Conservation (phyloP, 1,284 basidiomycete genomes). For the Rhodotorula glutinis region DNA sequence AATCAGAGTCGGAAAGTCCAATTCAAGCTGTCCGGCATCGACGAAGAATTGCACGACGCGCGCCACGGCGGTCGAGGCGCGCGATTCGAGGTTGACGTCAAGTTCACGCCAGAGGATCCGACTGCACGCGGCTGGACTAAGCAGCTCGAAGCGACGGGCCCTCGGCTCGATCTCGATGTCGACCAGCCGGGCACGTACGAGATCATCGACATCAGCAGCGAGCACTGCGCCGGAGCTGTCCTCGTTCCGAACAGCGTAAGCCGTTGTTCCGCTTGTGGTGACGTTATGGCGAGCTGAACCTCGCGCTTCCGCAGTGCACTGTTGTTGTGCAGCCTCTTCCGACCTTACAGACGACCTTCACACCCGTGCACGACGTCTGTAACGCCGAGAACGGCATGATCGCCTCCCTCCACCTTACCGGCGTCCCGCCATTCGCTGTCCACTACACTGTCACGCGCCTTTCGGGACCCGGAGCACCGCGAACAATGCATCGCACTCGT, state of each 20-base stretch:
- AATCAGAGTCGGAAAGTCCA: slow-evolving; percentile 59
- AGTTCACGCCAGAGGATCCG: slow-evolving; percentile 53
- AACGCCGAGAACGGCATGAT: slow-evolving; percentile 91
- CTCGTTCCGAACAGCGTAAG: slow-evolving; percentile 64
- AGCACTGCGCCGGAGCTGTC: slow-evolving; percentile 72
- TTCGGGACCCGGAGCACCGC: slow-evolving; percentile 47
- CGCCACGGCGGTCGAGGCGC: slow-evolving; percentile 53
- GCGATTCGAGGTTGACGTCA: slow-evolving; percentile 57
- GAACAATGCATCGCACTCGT: slow-evolving; percentile 30
- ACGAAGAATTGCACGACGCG: slow-evolving; percentile 47
- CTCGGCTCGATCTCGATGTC: slow-evolving; percentile 56
- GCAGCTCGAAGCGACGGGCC: slow-evolving; percentile 56
- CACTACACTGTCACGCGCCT: slow-evolving; percentile 57
- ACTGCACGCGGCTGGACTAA: slow-evolving; percentile 64
- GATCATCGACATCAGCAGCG: slow-evolving; percentile 68
- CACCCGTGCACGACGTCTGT: slow-evolving; percentile 76
- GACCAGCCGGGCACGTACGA: slow-evolving; percentile 77
- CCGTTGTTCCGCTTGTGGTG: background rate
- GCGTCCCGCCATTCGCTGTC: slow-evolving; percentile 82
- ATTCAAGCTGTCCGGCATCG: slow-evolving; percentile 47
- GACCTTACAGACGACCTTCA: slow-evolving; percentile 68
- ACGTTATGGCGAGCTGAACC: background rate
- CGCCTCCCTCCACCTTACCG: slow-evolving; percentile 79
- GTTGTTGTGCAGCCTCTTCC: slow-evolving; percentile 41
- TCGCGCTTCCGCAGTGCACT: slow-evolving; percentile 57